Evolutionary conservation across 371 early-diverging fungal genomes (phyloP).

Genomic region (Amoeboaphelidium occidentale): DNA sequence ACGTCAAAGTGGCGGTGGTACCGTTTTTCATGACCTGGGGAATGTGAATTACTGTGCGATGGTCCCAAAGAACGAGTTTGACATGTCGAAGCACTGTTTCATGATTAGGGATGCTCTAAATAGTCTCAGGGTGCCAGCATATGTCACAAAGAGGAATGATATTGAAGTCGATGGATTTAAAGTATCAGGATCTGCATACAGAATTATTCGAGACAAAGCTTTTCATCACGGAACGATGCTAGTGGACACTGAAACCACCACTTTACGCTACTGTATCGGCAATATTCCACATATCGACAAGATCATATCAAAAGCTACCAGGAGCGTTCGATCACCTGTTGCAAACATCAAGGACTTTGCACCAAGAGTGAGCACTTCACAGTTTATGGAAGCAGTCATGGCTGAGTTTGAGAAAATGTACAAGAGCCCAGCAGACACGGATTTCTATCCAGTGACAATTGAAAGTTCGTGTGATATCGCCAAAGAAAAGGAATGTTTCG

Average conservation of each 20-base stretch:
- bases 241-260: slow-evolving; percentile 42
- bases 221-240: slow-evolving; percentile 97
- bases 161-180: slow-evolving; percentile 35
- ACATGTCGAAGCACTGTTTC: slow-evolving; percentile 41
- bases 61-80: slow-evolving; percentile 67
- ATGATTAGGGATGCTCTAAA: slow-evolving; percentile 50
- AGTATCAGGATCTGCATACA: slow-evolving; percentile 85
- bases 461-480: not conserved
- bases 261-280: not conserved
- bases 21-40: slow-evolving; percentile 91
- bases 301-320: slow-evolving; percentile 60
- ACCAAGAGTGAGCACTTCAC: slow-evolving; percentile 46
- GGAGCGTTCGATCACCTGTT: slow-evolving; percentile 63
- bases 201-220: slow-evolving; percentile 47
- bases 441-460: slow-evolving; percentile 1
- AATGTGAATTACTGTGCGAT: slow-evolving; percentile 79
- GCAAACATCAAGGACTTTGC: slow-evolving; percentile 53
- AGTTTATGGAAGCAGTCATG: slow-evolving; percentile 48
- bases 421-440: slow-evolving; percentile 3
- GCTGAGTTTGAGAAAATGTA: slow-evolving; percentile 33
- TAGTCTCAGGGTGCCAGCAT: slow-evolving; percentile 43
- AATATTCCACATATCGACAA: slow-evolving; percentile 6
- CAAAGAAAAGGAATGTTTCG: not conserved
- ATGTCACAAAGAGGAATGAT: slow-evolving; percentile 69
- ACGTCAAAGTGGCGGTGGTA: slow-evolving; percentile 79